These are phyloP conservation scores for Quercus aquifolioides DNA, from an alignment of 306 rosid species.

Conservation along the genomic window DNA sequence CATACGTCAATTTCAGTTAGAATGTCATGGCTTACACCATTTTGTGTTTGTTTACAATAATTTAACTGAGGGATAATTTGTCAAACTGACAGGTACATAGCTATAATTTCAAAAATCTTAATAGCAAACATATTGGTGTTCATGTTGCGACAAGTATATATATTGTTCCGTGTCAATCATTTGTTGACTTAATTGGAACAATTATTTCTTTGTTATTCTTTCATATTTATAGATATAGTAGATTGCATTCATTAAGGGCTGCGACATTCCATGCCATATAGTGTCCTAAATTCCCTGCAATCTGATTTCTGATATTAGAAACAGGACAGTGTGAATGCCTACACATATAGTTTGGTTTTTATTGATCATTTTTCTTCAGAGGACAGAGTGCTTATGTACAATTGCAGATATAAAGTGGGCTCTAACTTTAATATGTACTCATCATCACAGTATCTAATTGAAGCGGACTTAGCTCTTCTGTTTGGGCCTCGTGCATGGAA, in stretches of 20 bases:
- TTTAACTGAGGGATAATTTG: neutral
- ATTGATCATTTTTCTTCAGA: too few relatives aligned
- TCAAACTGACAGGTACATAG: neutral
- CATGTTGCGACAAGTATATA: neutral
- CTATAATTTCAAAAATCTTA: neutral
- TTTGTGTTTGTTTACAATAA: conserved; percentile 9
- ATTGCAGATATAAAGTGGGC: too few relatives aligned
- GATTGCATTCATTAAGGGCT: neutral
- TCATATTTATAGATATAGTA: neutral
- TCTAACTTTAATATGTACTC: too few relatives aligned
- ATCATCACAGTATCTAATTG: too few relatives aligned
- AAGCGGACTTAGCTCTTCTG: too few relatives aligned
- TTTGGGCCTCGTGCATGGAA: too few relatives aligned
- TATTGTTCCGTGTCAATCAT: neutral
- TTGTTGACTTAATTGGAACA: neutral
- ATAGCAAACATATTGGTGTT: neutral
- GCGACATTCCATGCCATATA: neutral
- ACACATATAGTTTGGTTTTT: too few relatives aligned
- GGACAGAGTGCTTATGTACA: too few relatives aligned
- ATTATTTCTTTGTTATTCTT: neutral
- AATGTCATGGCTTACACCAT: conserved; percentile 13
- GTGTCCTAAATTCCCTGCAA: neutral
- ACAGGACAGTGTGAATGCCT: too few relatives aligned
- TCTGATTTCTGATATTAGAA: neutral
- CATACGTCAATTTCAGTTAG: neutral